Evolutionary conservation across 1,139 yeast species (phyloP).

Genomic region (Meyerozyma athensensis): DNA sequence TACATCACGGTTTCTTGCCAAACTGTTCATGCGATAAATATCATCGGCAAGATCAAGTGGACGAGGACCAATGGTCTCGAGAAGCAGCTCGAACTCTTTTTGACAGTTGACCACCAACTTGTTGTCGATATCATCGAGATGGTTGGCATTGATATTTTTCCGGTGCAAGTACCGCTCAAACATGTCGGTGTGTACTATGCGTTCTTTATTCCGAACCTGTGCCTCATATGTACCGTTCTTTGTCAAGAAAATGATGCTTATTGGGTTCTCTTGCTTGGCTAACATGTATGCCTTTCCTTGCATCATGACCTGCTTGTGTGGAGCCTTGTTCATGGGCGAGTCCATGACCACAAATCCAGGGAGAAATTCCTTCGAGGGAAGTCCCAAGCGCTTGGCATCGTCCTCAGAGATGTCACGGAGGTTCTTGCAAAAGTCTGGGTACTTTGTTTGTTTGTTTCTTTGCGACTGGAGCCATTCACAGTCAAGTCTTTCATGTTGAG

Average conservation of each 20-base stretch:
- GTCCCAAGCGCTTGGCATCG: conserved; percentile 12
- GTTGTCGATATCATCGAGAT: conserved; percentile 11
- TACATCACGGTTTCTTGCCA: conserved; percentile 14
- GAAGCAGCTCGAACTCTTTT: conserved; percentile 12
- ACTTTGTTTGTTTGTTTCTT: conserved; percentile 22
- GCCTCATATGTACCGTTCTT: conserved; percentile 16
- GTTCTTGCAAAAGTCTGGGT: conserved; percentile 16
- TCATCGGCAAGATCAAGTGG: conserved; percentile 18
- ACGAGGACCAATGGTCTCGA: conserved; percentile 14
- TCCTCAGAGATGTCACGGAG: conserved; percentile 13
- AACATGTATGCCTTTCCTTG: conserved; percentile 23
- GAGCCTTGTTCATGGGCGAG: conserved; percentile 27
- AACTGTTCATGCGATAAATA: conserved; percentile 15
- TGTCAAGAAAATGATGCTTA: conserved; percentile 16
- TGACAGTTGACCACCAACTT: conserved; percentile 3
- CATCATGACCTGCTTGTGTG: conserved; percentile 24
- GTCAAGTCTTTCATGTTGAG: conserved; percentile 9
- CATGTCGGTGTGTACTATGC: conserved; percentile 24
- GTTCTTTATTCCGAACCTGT: conserved; percentile 14
- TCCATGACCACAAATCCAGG: conserved; percentile 24
- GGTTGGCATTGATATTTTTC: conserved; percentile 15
- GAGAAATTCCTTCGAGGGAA: conserved; percentile 13
- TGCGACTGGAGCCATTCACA: conserved; percentile 23
- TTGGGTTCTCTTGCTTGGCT: conserved; percentile 16
- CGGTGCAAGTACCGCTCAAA: conserved; percentile 21